Base-by-base conservation (phyloP, 2,329 filamentous ascomycete species). In the Chaetomium olivaceum region DNA sequence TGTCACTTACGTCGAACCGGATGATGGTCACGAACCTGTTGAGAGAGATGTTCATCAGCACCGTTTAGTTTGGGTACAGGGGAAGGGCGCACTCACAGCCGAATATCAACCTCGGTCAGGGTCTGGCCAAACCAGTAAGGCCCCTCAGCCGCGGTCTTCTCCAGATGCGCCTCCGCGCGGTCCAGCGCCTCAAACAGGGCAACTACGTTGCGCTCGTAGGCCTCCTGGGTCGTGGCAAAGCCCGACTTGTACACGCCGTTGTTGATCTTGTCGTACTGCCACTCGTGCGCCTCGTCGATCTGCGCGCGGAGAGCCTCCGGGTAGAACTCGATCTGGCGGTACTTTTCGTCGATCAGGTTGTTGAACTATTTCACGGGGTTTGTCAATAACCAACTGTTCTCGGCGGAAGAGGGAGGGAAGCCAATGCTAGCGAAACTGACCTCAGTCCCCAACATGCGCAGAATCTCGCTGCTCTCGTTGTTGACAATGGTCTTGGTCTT, bases 391-490 rank as follows among this genome's bases (percentile, higher is more conserved):
- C 4, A 4, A 14, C 12, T 11, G 36, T 16, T 16, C 36, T 16
- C 12, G 12, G 31, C 5, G 19, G n/a, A 9, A 9, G 31, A 4
- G 31, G 31, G 31, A 11, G n/a, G n/a, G 4, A 11, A 33, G 9
- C 31, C 4, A 19, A 46, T 19, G 54, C 3, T 16, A 31, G n/a
- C 9, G 21, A 9, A 5, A 27, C 46, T 4, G 23, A 92, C 92
- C 73, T 87, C 91, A 51, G 83, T 84, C 75, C 91, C 91, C 68
- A 97, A 82, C 91, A 97, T 96, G 75, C 93, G 89, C 76, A 97
- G 88, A 76, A 97, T 97, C 80, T 97, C 93, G 71, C 89, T 89
- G 77, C 90, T 92, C 83, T 97, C 93, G 71, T 97, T 97, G 85
- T 85, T 95, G 68, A 97, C 93, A 74, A 97, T 96, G 39, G 81